Evolutionary conservation across 106 monocot genomes (phyloP).

Genomic region (Triglochin maritima): DNA sequence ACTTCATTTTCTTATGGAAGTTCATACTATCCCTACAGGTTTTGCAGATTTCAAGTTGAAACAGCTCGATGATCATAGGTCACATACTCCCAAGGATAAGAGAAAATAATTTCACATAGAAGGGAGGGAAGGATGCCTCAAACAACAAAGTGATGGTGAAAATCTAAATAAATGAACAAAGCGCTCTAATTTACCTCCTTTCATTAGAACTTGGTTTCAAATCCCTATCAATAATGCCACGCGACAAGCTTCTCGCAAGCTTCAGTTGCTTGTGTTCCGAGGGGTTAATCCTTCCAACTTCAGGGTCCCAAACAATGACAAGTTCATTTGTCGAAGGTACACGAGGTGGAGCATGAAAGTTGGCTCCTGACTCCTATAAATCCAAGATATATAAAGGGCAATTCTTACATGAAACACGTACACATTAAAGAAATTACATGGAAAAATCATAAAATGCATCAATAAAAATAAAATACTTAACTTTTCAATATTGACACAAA

Average conservation of each 20-base stretch:
- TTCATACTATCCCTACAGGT: too few species aligned
- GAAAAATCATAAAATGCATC: too few species aligned
- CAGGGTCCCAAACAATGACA: constrained; percentile 97
- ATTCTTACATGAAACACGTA: not conserved
- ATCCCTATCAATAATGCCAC: constrained; percentile 84
- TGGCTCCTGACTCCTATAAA: constrained; percentile 69
- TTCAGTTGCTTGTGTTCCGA: constrained; percentile 98
- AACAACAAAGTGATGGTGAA: not conserved
- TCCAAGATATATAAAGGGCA: not conserved
- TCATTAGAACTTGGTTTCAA: constrained; percentile 79
- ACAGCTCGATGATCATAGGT: not conserved
- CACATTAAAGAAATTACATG: not conserved
- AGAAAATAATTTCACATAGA: not conserved
- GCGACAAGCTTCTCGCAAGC: constrained; percentile 89
- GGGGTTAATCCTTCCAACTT: constrained; percentile 90
- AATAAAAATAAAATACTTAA: too few species aligned
- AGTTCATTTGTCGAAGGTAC: constrained; percentile 88
- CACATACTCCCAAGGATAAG: not conserved
- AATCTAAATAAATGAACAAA: not conserved
- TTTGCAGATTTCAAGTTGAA: too few species aligned
- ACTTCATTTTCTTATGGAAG: too few species aligned
- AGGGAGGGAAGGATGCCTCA: not conserved
- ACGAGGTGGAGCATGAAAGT: constrained; percentile 45
- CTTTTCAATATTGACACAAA: too few species aligned
- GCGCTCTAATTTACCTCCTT: constrained; percentile 48